phyloP scores from a whole-genome alignment of 192 early-diverging fungal genomes.

The Phycomyces blakesleeanus region DNA sequence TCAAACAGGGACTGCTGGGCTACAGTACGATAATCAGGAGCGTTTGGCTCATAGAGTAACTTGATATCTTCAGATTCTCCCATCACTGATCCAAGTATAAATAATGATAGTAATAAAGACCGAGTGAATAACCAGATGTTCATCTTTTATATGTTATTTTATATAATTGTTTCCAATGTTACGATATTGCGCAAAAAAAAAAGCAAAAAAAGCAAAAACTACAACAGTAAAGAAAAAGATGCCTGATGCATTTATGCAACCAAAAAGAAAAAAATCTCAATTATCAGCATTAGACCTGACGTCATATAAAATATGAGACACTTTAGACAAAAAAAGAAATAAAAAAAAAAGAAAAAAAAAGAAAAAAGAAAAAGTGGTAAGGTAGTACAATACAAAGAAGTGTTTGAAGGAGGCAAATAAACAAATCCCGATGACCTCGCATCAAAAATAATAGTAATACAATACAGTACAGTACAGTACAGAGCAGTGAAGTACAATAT shows the following conservation, averaged over 20 bases:
- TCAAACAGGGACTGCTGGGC: slow-evolving; percentile 33
- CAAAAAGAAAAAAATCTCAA: background rate
- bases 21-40: slow-evolving; percentile 21
- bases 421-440: background rate
- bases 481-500: too few relatives aligned
- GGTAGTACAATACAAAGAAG: slow-evolving; percentile 7
- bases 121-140: background rate
- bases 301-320: background rate
- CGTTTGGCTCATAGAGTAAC: slow-evolving; percentile 22
- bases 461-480: too few relatives aligned
- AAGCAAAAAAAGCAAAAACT: slow-evolving; percentile 14
- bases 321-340: background rate
- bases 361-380: background rate
- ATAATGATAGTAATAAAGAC: slow-evolving; percentile 1
- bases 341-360: too few relatives aligned
- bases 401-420: slow-evolving; percentile 16
- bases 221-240: slow-evolving; percentile 11
- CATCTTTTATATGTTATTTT: background rate
- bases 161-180: too few relatives aligned
- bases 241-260: too few relatives aligned
- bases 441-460: too few relatives aligned
- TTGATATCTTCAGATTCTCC: background rate
- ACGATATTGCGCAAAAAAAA: slow-evolving; percentile 5
- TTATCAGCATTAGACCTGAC: background rate
- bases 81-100: background rate